phyloP scores from a whole-genome alignment of 768 basidiomycete genomes.

The Trametes sanguinea region DNA sequence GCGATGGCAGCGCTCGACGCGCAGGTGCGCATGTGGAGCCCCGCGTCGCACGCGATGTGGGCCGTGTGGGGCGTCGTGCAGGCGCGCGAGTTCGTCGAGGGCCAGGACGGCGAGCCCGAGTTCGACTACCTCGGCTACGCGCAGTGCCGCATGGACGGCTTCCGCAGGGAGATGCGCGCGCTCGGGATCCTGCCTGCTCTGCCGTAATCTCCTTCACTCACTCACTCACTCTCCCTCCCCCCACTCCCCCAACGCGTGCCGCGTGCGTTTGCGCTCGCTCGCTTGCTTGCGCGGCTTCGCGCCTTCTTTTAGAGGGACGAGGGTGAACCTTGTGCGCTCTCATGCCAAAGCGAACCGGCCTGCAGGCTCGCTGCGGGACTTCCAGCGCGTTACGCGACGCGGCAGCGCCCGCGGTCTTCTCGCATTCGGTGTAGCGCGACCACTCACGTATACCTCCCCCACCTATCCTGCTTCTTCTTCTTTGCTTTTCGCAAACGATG shows the following conservation, averaged over 20 bases:
- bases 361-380: background rate
- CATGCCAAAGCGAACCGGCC: background rate
- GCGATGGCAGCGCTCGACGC: constrained; percentile 36
- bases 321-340: background rate
- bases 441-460: background rate
- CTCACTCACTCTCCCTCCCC: too few species aligned
- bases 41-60: constrained; percentile 91
- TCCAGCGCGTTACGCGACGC: background rate
- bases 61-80: constrained; percentile 94
- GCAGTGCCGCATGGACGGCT: constrained; percentile 61
- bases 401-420: background rate
- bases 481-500: constrained; percentile 6
- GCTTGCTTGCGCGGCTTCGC: background rate
- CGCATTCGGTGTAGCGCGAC: constrained; percentile 2
- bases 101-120: constrained; percentile 60
- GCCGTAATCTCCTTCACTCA: background rate
- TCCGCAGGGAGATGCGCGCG: constrained; percentile 54
- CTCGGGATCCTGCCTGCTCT: constrained; percentile 38
- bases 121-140: constrained; percentile 93
- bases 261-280: background rate
- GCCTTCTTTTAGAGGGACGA: too few species aligned
- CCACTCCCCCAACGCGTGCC: background rate
- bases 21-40: constrained; percentile 65
- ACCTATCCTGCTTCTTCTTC: background rate
- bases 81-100: constrained; percentile 73